Conservation (phyloP, 257 asterid species). For the Cinchona pubescens region DNA sequence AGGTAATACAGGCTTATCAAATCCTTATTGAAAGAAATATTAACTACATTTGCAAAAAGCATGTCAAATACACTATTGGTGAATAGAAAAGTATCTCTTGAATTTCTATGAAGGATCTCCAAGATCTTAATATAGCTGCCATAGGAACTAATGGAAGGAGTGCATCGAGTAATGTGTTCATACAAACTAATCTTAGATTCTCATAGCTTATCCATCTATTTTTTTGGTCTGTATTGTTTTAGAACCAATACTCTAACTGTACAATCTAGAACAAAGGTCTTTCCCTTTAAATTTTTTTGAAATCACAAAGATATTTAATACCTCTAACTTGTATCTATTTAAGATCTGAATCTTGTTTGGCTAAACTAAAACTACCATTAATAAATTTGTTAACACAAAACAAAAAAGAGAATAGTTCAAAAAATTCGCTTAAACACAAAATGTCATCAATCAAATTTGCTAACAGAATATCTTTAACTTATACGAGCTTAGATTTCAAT, state of each 20-base stretch:
- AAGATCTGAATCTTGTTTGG: too few relatives aligned
- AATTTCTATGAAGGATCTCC: constrained; percentile 83
- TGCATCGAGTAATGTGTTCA: not conserved
- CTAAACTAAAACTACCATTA: not conserved
- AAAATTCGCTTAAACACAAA: too few relatives aligned
- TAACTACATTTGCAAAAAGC: constrained; percentile 64
- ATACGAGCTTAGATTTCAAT: constrained; percentile 18
- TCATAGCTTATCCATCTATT: not conserved
- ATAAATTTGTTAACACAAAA: too few relatives aligned
- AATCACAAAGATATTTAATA: too few relatives aligned
- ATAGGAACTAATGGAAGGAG: constrained; percentile 44
- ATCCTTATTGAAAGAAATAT: constrained; percentile 73
- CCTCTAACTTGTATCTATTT: too few relatives aligned
- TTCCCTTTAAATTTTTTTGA: too few relatives aligned
- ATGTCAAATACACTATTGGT: constrained; percentile 75
- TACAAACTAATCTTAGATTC: not conserved
- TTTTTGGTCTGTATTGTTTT: too few relatives aligned
- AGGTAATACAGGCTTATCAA: constrained; percentile 81
- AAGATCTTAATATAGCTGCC: constrained; percentile 63
- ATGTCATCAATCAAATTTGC: too few relatives aligned
- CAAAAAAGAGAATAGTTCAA: too few relatives aligned
- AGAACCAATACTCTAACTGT: too few relatives aligned
- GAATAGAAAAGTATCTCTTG: constrained; percentile 60
- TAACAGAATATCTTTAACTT: too few relatives aligned
- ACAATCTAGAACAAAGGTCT: too few relatives aligned